Percentiles rank a stretch among this genome's conserved stretches.
Evolutionary conservation across 2,329 filamentous ascomycete genomes (phyloP).

Genomic region (Talaromyces rugulosus): DNA sequence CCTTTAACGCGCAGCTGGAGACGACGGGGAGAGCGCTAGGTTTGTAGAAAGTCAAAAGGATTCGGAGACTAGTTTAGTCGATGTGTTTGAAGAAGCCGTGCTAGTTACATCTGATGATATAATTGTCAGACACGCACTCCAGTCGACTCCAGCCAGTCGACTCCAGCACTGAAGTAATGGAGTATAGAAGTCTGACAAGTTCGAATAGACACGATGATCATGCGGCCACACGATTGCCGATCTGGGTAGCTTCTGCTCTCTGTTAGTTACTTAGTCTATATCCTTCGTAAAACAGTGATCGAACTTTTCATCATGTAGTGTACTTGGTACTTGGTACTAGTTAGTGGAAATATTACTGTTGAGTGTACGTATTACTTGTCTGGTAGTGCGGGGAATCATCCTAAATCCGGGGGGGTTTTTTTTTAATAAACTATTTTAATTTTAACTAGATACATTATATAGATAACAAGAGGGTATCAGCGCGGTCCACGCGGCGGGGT

Average conservation of each 20-base stretch:
- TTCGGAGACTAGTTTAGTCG: neutral
- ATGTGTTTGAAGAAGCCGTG: neutral
- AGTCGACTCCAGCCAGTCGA: neutral
- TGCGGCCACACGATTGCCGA: neutral
- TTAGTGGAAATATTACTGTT: too few relatives aligned
- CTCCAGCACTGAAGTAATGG: neutral
- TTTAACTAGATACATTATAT: too few relatives aligned
- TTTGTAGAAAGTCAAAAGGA: neutral
- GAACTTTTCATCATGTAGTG: neutral
- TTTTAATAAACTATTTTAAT: too few relatives aligned
- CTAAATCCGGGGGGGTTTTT: too few relatives aligned
- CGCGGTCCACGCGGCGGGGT: too few relatives aligned
- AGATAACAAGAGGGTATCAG: too few relatives aligned
- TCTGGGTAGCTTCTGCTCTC: neutral
- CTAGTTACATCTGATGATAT: neutral
- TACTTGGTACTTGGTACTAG: too few relatives aligned
- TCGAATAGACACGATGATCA: neutral
- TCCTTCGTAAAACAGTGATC: neutral
- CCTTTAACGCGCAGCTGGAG: slow-evolving; percentile 43
- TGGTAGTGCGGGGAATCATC: too few relatives aligned
- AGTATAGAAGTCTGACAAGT: neutral
- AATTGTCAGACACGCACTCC: neutral
- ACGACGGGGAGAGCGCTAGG: slow-evolving; percentile 18
- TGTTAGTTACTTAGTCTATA: too few relatives aligned
- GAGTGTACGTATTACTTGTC: too few relatives aligned